Conservation (phyloP, 2,329 filamentous ascomycete species). For the Sporothrix protearum region DNA sequence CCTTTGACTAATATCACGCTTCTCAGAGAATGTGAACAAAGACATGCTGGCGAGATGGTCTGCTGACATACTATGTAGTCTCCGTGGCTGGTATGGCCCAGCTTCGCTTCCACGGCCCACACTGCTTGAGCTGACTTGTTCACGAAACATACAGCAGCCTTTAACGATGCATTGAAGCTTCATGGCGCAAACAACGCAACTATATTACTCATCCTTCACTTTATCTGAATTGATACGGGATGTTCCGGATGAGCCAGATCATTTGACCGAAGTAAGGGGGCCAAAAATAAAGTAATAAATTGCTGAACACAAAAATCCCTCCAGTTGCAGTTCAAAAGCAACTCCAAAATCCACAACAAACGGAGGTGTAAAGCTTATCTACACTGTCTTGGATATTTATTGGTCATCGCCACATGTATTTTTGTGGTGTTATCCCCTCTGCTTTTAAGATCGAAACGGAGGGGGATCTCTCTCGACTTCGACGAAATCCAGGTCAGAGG, state of each 20-base stretch:
- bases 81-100: neutral
- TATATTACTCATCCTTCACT: neutral
- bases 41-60: neutral
- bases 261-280: neutral
- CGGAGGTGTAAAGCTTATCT: too few relatives aligned
- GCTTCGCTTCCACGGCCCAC: neutral
- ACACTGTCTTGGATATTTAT: too few relatives aligned
- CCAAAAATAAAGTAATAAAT: too few relatives aligned
- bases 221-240: neutral
- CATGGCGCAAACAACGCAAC: neutral
- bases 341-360: neutral
- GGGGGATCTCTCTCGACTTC: too few relatives aligned
- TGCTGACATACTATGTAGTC: neutral
- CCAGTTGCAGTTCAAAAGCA: neutral
- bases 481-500: too few relatives aligned
- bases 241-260: neutral
- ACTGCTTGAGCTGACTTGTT: neutral
- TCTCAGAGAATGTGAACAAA: neutral
- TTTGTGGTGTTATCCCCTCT: too few relatives aligned
- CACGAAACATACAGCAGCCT: too few relatives aligned
- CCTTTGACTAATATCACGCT: neutral
- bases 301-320: neutral
- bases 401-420: too few relatives aligned
- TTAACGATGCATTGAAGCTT: neutral
- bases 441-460: too few relatives aligned